These are phyloP conservation scores for Pleoardoris graminearum DNA, from an alignment of 2,329 filamentous ascomycete genomes.

Conservation along the genomic window DNA sequence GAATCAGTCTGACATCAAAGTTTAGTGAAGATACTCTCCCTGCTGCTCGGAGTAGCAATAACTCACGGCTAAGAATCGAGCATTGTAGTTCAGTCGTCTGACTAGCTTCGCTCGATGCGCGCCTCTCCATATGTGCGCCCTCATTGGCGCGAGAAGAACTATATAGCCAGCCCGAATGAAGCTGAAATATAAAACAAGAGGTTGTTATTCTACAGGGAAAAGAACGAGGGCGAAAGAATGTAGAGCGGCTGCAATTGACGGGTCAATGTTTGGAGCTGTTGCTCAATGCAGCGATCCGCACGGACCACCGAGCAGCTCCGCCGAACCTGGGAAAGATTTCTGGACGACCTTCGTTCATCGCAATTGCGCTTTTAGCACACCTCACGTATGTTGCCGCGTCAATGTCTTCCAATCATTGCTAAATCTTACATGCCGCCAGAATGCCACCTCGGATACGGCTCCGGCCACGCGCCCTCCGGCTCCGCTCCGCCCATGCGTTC, in stretches of 20 bases:
- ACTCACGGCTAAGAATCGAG: conserved; percentile 46
- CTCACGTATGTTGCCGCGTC: conserved; percentile 26
- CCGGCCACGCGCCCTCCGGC: conserved; percentile 34
- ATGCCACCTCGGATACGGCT: conserved; percentile 47
- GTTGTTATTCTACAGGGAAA: too few species aligned
- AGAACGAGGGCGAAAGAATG: neutral
- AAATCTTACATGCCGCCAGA: conserved; percentile 15
- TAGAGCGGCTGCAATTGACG: conserved; percentile 10
- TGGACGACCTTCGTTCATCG: conserved; percentile 19
- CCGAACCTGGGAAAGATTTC: conserved; percentile 34
- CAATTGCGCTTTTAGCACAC: conserved; percentile 32
- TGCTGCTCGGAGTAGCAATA: neutral
- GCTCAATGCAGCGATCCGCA: conserved; percentile 23
- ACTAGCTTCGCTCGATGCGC: conserved; percentile 19
- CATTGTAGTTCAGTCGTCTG: conserved; percentile 13
- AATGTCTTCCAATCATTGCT: neutral
- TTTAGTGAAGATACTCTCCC: neutral
- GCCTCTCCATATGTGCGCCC: conserved; percentile 27
- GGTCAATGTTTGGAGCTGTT: conserved; percentile 8
- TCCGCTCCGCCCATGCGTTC: conserved; percentile 25
- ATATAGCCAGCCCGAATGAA: neutral
- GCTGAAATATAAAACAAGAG: neutral
- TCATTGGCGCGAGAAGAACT: conserved; percentile 26
- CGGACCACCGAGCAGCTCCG: conserved; percentile 27
- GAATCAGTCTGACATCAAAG: conserved; percentile 54